These are phyloP conservation scores for Dittrichia graveolens DNA, from an alignment of 129 eudicot species.

Conservation along the genomic window DNA sequence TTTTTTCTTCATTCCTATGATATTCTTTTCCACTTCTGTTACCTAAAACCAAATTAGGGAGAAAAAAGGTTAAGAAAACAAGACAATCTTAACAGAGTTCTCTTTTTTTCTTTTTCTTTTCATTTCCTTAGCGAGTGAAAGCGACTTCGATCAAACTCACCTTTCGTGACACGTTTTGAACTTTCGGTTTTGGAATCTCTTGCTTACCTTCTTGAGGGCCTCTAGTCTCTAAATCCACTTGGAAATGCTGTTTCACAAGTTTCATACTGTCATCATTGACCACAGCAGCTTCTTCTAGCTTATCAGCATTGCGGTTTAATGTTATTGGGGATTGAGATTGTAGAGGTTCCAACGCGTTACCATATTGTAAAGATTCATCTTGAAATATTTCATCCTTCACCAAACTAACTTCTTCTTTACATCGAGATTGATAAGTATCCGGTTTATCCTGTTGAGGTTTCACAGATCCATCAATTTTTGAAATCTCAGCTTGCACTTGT, in stretches of 20 bases:
- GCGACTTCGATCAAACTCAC: constrained; percentile 37
- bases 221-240: constrained; percentile 31
- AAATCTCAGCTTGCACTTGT: constrained; percentile 26
- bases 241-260: constrained; percentile 31
- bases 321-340: constrained; percentile 8
- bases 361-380: constrained; percentile 24
- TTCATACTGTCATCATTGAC: constrained; percentile 37
- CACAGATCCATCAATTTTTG: constrained; percentile 30
- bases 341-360: constrained; percentile 8
- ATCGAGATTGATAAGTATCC: constrained; percentile 23
- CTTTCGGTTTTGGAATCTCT: constrained; percentile 34
- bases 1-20: constrained; percentile 46
- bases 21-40: constrained; percentile 44
- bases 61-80: constrained; percentile 26
- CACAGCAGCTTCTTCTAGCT: constrained; percentile 40
- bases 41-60: constrained; percentile 40
- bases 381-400: constrained; percentile 31
- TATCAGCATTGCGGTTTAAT: constrained; percentile 4
- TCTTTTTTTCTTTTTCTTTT: background rate
- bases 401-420: constrained; percentile 33
- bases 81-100: background rate
- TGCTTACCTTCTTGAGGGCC: constrained; percentile 26
- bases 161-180: constrained; percentile 43
- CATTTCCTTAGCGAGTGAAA: no score
- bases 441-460: constrained; percentile 23